phyloP scores from a whole-genome alignment of 495 filamentous ascomycete species.

The Aspergillus egyptiacus region DNA sequence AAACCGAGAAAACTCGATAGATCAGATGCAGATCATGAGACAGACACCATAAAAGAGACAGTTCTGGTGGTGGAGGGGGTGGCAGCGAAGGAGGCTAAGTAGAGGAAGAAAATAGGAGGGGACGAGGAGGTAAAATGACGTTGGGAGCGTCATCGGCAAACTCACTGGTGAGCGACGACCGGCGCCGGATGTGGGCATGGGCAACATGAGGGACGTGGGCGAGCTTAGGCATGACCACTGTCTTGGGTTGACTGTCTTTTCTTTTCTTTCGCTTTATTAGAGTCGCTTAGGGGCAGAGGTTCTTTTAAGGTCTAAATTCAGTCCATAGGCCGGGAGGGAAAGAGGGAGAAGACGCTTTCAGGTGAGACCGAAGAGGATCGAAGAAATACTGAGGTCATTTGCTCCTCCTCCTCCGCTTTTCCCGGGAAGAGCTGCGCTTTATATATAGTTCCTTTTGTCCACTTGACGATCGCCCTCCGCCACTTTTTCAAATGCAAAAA shows the following conservation, averaged over 20 bases:
- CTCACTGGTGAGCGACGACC: constrained; percentile 34
- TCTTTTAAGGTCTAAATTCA: constrained; percentile 1
- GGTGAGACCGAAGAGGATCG: not conserved
- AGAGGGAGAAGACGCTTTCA: not conserved
- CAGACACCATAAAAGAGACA: not conserved
- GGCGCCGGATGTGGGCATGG: constrained; percentile 20
- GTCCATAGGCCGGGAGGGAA: constrained; percentile 3
- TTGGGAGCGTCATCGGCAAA: constrained; percentile 13
- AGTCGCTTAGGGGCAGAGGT: constrained; percentile 7
- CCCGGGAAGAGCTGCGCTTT: not conserved
- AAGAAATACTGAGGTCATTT: constrained; percentile 5
- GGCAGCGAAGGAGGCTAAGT: constrained; percentile 2
- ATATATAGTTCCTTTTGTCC: constrained; percentile 11
- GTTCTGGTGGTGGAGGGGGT: not conserved
- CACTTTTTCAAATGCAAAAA: constrained; percentile 6
- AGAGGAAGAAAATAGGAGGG: constrained; percentile 10
- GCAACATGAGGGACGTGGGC: too few relatives aligned
- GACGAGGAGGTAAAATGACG: constrained; percentile 19
- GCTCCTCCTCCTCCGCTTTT: not conserved
- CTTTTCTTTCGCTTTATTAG: constrained; percentile 8
- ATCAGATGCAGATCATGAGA: not conserved
- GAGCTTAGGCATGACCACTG: constrained; percentile 25
- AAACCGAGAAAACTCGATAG: constrained; percentile 6
- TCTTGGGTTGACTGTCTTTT: not conserved
- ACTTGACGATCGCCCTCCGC: constrained; percentile 12